These are phyloP conservation scores for Lindgomyces ingoldianus DNA, from an alignment of 495 filamentous ascomycete species.

Conservation along the genomic window DNA sequence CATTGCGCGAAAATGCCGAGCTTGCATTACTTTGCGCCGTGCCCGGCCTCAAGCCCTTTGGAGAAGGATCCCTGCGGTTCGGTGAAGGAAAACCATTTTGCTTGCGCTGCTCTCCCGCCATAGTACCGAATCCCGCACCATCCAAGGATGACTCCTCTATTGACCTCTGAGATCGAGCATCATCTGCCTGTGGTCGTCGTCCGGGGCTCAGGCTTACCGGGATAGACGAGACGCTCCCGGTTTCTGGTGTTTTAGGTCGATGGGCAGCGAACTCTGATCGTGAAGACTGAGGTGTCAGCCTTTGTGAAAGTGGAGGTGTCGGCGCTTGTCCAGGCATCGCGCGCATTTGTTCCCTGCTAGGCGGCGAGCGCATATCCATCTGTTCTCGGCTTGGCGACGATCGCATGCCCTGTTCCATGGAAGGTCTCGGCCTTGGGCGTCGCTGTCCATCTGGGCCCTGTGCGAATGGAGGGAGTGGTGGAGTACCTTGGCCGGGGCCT, in stretches of 20 bases:
- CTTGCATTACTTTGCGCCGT: slow-evolving; percentile 37
- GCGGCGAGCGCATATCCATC: slow-evolving; percentile 28
- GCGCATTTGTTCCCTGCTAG: slow-evolving; percentile 36
- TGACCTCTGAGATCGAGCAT: slow-evolving; percentile 28
- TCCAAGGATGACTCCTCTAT: slow-evolving; percentile 26
- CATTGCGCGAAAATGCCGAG: slow-evolving; percentile 28
- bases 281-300: slow-evolving; percentile 40
- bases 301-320: slow-evolving; percentile 18
- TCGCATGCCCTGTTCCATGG: slow-evolving; percentile 36
- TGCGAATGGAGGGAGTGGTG: slow-evolving; percentile 15
- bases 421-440: slow-evolving; percentile 31
- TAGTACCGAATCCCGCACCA: slow-evolving; percentile 7
- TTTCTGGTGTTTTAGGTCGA: slow-evolving; percentile 36
- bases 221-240: slow-evolving; percentile 26
- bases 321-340: slow-evolving; percentile 12
- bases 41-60: slow-evolving; percentile 24
- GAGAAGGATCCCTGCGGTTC: slow-evolving; percentile 26
- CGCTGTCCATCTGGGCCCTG: slow-evolving; percentile 20
- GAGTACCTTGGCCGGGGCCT: slow-evolving; percentile 14
- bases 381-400: slow-evolving; percentile 37
- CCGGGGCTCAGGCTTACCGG: slow-evolving; percentile 24
- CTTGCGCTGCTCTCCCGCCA: slow-evolving; percentile 15
- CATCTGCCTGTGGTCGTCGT: slow-evolving; percentile 27
- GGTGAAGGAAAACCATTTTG: slow-evolving; percentile 19
- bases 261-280: slow-evolving; percentile 30